These are phyloP conservation scores for Verticillium isaacii DNA, from an alignment of 2,329 filamentous ascomycete species.

Conservation along the genomic window DNA sequence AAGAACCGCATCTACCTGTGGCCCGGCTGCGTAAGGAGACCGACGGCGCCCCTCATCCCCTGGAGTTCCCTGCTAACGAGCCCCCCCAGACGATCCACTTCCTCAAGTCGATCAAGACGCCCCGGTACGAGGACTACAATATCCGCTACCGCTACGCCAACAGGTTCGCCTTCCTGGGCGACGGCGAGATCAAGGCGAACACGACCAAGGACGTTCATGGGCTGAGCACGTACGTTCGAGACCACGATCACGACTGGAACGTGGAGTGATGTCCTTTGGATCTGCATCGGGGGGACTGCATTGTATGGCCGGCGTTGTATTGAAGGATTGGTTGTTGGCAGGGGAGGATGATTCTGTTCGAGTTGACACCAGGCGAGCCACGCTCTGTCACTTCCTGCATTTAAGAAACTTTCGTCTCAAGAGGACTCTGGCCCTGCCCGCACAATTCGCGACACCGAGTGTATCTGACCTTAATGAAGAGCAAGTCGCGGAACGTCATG, in stretches of 20 bases:
- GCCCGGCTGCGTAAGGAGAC: slow-evolving; percentile 23
- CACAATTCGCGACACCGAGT: too few relatives aligned
- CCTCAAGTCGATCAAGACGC: slow-evolving; percentile 29
- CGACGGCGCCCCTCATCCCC: not conserved
- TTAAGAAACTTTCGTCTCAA: too few relatives aligned
- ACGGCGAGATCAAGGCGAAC: slow-evolving; percentile 40
- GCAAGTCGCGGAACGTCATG: too few relatives aligned
- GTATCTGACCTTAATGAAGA: too few relatives aligned
- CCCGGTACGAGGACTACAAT: slow-evolving; percentile 25
- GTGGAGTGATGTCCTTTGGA: slow-evolving; percentile 26
- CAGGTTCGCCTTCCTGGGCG: slow-evolving; percentile 30
- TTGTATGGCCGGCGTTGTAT: not conserved
- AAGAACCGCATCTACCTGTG: slow-evolving; percentile 27
- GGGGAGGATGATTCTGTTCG: not conserved
- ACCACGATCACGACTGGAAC: slow-evolving; percentile 36
- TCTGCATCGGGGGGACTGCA: not conserved
- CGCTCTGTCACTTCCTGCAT: too few relatives aligned
- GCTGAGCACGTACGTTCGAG: slow-evolving; percentile 37
- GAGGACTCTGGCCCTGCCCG: too few relatives aligned
- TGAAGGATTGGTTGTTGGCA: not conserved
- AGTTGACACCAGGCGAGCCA: not conserved
- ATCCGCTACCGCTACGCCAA: slow-evolving; percentile 28
- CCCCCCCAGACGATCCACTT: slow-evolving; percentile 25
- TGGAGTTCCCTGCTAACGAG: not conserved
- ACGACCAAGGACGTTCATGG: slow-evolving; percentile 30